Evolutionary conservation across 768 basidiomycete genomes (phyloP).

Genomic region (Paxillus rubicundulus): DNA sequence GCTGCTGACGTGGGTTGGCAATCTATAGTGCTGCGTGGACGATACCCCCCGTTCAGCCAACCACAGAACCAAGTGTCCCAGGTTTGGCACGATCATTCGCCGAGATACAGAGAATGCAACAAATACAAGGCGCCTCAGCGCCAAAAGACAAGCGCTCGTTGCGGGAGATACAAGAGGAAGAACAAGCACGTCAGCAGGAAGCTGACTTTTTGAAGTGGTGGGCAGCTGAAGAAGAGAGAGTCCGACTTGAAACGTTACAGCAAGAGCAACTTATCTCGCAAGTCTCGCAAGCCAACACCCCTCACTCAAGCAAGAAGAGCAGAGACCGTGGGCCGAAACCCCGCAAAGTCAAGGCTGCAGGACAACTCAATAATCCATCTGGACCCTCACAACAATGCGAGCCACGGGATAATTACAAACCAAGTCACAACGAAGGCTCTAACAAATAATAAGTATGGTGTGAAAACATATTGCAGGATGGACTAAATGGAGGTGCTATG

Average conservation of each 20-base stretch:
- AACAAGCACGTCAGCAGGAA: conserved; percentile 62
- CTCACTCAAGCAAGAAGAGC: background rate
- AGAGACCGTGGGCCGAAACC: conserved; percentile 3
- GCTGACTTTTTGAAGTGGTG: conserved; percentile 88
- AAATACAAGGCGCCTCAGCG: conserved; percentile 44
- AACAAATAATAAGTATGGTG: background rate
- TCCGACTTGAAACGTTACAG: conserved; percentile 46
- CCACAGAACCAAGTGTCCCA: conserved; percentile 31
- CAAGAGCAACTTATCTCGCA: conserved; percentile 1
- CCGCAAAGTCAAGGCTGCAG: conserved; percentile 9
- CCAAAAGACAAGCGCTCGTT: conserved; percentile 61
- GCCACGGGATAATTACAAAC: background rate
- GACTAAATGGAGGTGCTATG: background rate
- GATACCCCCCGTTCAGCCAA: conserved; percentile 48
- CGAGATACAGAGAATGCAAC: conserved; percentile 82
- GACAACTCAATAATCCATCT: background rate
- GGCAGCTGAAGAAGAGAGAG: conserved; percentile 74
- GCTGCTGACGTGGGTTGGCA: background rate
- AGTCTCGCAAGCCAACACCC: background rate
- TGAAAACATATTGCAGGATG: background rate
- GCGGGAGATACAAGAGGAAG: conserved; percentile 84
- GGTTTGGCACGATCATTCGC: conserved; percentile 57
- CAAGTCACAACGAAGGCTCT: background rate
- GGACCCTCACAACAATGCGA: conserved; percentile 1
- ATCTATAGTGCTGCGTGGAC: conserved; percentile 58